Conservation (phyloP, 306 rosid species). For the peach (Prunus persica) region Prunus_persica_NCBIv2 NC_034010.1:17809001-17809500, state of each 20-base stretch:
- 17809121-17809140: background rate
- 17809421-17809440: background rate
- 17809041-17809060: too few relatives aligned
- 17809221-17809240: background rate
- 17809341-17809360: background rate
- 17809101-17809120: too few relatives aligned
- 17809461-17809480: background rate
- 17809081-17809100: too few relatives aligned
- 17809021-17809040: too few relatives aligned
- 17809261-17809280: background rate
- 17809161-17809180: background rate
- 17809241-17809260: background rate
- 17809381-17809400: background rate
- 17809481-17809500: background rate
- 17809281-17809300: background rate
- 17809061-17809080: too few relatives aligned
- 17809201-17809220: background rate
- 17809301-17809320: background rate
- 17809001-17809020: too few relatives aligned
- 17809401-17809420: background rate
- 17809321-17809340: background rate
- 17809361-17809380: conserved; percentile 14
- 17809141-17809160: background rate
- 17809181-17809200: background rate
- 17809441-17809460: background rate